A percentile compares a stretch with the other conserved stretches of the same genome.
Conservation (phyloP, 352 stramenopile genomes). For the Bremia lactucae region DNA sequence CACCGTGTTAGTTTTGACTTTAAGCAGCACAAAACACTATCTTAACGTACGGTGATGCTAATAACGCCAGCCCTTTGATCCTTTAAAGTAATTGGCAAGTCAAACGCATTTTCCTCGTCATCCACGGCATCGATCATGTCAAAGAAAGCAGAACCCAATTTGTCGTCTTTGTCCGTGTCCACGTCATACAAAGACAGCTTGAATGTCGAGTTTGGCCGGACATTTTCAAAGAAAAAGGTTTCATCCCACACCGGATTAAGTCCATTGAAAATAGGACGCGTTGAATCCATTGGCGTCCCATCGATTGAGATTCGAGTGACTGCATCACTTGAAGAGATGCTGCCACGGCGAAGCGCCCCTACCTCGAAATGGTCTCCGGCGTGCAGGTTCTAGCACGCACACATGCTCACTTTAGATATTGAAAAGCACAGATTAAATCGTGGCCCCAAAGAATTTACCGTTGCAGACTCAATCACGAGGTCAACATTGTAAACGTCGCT, state of each 20-base stretch:
- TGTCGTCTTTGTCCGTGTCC: slow-evolving; percentile 18
- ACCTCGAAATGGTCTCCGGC: too few relatives aligned
- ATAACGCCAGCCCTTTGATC: slow-evolving; percentile 15
- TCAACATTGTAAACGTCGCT: too few relatives aligned
- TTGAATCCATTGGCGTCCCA: slow-evolving; percentile 15
- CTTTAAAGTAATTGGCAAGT: slow-evolving; percentile 14
- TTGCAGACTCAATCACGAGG: too few relatives aligned
- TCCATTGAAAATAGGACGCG: slow-evolving; percentile 21
- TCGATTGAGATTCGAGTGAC: slow-evolving; percentile 22
- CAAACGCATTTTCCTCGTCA: slow-evolving; percentile 8
- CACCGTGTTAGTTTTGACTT: too few relatives aligned
- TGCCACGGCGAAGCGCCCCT: too few relatives aligned
- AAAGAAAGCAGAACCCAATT: slow-evolving; percentile 17
- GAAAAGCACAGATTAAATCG: too few relatives aligned
- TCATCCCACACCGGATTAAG: slow-evolving; percentile 25
- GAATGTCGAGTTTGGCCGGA: slow-evolving; percentile 13
- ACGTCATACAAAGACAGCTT: slow-evolving; percentile 23
- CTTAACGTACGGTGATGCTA: slow-evolving; percentile 8
- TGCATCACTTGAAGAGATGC: slow-evolving; percentile 25
- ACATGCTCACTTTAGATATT: too few relatives aligned
- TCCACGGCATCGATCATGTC: slow-evolving; percentile 9
- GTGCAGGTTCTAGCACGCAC: too few relatives aligned
- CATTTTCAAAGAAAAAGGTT: slow-evolving; percentile 23
- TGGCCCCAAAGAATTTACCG: too few relatives aligned
- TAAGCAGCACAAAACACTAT: too few relatives aligned